Evolutionary conservation across 2,329 filamentous ascomycete genomes (phyloP), one percentile per base, ranked within the genome.

Genomic region (Monilinia fructigena): DNA sequence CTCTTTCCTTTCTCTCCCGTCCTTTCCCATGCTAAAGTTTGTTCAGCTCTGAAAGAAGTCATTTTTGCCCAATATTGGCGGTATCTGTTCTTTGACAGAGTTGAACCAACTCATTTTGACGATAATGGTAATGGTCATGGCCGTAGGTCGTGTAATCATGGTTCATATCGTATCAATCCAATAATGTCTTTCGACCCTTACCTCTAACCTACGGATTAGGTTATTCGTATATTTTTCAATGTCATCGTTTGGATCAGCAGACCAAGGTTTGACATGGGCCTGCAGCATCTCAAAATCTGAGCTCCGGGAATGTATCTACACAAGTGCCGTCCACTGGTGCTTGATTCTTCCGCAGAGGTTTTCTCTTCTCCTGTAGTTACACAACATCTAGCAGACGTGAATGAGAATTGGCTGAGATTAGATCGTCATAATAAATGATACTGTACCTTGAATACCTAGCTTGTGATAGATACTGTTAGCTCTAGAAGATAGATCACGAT

Each of bases 211-310:
- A 31, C 42, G 48, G 14, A 31, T 60, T 60, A 42, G 7, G 28
- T 35, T 59, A 14, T 23, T 35, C 28, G 56, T 14, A 48, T 12
- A 48, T 35, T 23, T 60, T 60, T 28, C 4, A 60, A 23, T 35
- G 31, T 18, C 20, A 48, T 28, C 45, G 28, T 50, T 38, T 60
- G 42, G 4, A 50, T 60, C 58, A 60, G 58, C 58, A 50, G 58
- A 38, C 58, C 58, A 20, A 50, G 45, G 38, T 48, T 50, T 38
- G 42, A 50, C 45, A 48, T 55, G 45, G 28, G 28, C 58, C 14
- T 38, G 45, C 56, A 31, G 58, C 28, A 60, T 60, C 45, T 48
- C 42, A 14, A 48, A 48, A 23, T 38, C 38, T 23, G 10, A 10
- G 7, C 11, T 48, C n/a, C 28, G 42, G 56, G n/a, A 38, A 50